phyloP scores from a whole-genome alignment of 257 asterid genomes.

The Schizonepeta tenuifolia region DNA sequence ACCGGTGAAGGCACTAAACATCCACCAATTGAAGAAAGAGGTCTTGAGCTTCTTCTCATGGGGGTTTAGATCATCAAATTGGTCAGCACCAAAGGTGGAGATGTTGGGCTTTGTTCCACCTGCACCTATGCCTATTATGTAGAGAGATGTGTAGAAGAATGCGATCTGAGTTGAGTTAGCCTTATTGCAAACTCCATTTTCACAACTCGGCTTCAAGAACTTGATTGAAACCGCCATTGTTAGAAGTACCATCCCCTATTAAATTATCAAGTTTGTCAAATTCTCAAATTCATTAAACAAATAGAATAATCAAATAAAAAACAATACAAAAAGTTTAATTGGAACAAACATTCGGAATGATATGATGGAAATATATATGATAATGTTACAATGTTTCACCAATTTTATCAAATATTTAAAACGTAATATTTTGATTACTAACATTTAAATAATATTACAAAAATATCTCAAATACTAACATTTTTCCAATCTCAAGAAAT shows the following conservation, averaged over 20 bases:
- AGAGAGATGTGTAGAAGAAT: conserved; percentile 77
- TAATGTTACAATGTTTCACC: no score
- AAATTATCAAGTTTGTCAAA: neutral
- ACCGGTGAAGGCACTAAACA: conserved; percentile 80
- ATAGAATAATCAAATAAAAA: neutral
- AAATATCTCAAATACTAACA: no score
- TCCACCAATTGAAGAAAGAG: conserved; percentile 96
- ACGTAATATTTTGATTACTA: no score
- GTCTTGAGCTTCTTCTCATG: conserved; percentile 68
- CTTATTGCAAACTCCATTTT: conserved; percentile 68
- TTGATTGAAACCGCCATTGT: conserved; percentile 75
- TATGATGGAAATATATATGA: no score
- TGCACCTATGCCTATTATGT: conserved; percentile 79
- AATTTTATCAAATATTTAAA: no score
- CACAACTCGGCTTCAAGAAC: conserved; percentile 62
- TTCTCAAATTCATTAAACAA: neutral
- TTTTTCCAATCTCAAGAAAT: no score
- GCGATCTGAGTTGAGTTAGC: conserved; percentile 62
- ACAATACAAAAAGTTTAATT: no score
- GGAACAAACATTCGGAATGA: neutral
- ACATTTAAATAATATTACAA: no score
- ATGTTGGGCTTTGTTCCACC: conserved; percentile 94
- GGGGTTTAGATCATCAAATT: conserved; percentile 74
- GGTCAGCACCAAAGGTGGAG: conserved; percentile 93
- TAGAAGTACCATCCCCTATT: conserved; percentile 82